Base-by-base conservation (phyloP, 2,329 filamentous ascomycete species). In the Venturia effusa region DNA sequence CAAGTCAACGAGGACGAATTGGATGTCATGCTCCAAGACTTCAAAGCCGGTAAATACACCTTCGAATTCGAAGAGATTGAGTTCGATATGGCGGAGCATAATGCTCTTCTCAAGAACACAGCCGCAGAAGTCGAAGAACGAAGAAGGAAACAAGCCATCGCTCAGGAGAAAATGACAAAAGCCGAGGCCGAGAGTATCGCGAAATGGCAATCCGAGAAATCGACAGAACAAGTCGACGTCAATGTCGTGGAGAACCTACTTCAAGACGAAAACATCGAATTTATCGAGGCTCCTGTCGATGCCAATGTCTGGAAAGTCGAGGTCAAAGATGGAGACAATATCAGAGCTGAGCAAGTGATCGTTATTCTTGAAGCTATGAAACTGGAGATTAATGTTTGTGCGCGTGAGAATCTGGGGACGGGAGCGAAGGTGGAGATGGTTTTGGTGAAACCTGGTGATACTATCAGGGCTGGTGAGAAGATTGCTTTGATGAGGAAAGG, bases 351-450 rank as follows among this genome's bases (percentile, higher is more conserved):
- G 8, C 75, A 81, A 30, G 69, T 76, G 0, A 74, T 80, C 0
- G 71, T 76, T 1, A 78, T 83, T 2, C 71, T 84, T 3, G 82
- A 84, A 64, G 81, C 81, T 0, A 84, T 84, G 81, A 84, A 84
- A 69, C 77, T 84, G 74, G 82, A 84, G 67, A 81, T 84, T 65
- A 74, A 75, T 17, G 75, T 81, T 24, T 71, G 72, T 34, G 68
- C 71, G 1, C 71, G 74, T 57, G 66, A 69, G 15, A 67, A 69
- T 7, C 34, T 57, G 51, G 69, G 69, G 27, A 69, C 66, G 19
- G 72, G 63, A 24, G 69, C 61, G 61, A 71, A 40, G 45, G 73
- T 79, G 2, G 72, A 77, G 67, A 77, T 76, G 67, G 66, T 78
- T 61, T 65, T 77, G 37, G 72, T 74, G 13, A 76, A 77, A 63